Evolutionary conservation across 441 rosid species (phyloP).

Genomic region (Pelargonium myrrhifolium): DNA sequence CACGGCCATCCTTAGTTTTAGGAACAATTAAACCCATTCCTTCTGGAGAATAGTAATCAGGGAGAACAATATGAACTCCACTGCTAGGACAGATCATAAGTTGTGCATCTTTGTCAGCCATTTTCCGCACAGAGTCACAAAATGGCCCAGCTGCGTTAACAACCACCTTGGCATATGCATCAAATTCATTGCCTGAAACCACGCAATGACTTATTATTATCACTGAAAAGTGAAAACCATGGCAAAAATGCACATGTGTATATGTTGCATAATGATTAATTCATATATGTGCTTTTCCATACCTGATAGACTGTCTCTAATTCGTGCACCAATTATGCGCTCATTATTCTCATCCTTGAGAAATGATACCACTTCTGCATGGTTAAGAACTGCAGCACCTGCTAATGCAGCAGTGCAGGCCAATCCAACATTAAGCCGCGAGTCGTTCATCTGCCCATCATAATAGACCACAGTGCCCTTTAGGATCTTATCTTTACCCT

Average conservation of each 20-base stretch:
- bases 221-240: not conserved
- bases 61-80: constrained; percentile 85
- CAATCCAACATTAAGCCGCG: constrained; percentile 76
- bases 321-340: constrained; percentile 62
- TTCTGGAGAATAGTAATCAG: constrained; percentile 95
- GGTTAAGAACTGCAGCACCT: constrained; percentile 87
- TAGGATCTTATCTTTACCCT: constrained; percentile 52
- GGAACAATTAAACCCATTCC: constrained; percentile 99
- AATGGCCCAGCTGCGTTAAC: constrained; percentile 95
- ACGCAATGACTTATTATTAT: not conserved
- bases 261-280: not conserved
- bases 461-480: constrained; percentile 90
- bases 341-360: constrained; percentile 53
- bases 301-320: constrained; percentile 82
- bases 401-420: constrained; percentile 86
- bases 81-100: constrained; percentile 90
- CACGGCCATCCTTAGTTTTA: constrained; percentile 94
- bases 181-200: constrained; percentile 64
- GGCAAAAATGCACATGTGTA: not conserved
- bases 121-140: constrained; percentile 78
- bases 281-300: constrained; percentile 1
- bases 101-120: constrained; percentile 58
- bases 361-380: constrained; percentile 81
- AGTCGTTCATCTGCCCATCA: constrained; percentile 97
- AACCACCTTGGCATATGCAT: constrained; percentile 75